These are phyloP conservation scores for Magnaporthiopsis rhizophila DNA, from an alignment of 2,329 filamentous ascomycete species.

Conservation along the genomic window DNA sequence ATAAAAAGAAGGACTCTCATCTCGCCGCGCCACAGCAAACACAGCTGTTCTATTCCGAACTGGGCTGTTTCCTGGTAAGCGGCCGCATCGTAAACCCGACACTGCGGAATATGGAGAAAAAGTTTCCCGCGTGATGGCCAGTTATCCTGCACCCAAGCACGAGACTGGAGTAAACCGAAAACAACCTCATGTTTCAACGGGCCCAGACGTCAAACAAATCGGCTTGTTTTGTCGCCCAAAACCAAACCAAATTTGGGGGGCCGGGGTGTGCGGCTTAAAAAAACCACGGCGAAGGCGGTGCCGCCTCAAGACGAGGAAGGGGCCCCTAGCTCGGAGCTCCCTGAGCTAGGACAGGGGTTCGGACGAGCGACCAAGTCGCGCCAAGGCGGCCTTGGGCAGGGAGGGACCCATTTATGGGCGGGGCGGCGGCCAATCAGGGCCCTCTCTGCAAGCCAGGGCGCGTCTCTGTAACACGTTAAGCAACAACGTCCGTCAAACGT, in stretches of 20 bases:
- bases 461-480: conserved; percentile 31
- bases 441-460: conserved; percentile 21
- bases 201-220: conserved; percentile 18
- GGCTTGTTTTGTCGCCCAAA: conserved; percentile 4
- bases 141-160: background rate
- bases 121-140: background rate
- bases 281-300: background rate
- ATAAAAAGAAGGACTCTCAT: too few species aligned
- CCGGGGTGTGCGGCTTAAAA: background rate
- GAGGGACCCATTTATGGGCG: background rate
- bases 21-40: background rate
- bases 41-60: background rate
- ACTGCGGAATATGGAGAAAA: background rate
- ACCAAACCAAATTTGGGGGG: conserved; percentile 17
- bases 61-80: background rate
- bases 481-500: conserved; percentile 32
- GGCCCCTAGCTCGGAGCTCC: conserved; percentile 6
- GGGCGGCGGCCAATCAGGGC: conserved; percentile 20
- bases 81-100: background rate
- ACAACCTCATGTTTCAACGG: conserved; percentile 27
- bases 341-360: conserved; percentile 3
- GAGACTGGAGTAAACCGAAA: conserved; percentile 15
- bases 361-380: background rate
- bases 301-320: background rate
- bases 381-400: background rate